Evolutionary conservation across 2,329 filamentous ascomycete genomes (phyloP), one percentile per base, ranked within the genome.

Genomic region (Lachnellula occidentalis): DNA sequence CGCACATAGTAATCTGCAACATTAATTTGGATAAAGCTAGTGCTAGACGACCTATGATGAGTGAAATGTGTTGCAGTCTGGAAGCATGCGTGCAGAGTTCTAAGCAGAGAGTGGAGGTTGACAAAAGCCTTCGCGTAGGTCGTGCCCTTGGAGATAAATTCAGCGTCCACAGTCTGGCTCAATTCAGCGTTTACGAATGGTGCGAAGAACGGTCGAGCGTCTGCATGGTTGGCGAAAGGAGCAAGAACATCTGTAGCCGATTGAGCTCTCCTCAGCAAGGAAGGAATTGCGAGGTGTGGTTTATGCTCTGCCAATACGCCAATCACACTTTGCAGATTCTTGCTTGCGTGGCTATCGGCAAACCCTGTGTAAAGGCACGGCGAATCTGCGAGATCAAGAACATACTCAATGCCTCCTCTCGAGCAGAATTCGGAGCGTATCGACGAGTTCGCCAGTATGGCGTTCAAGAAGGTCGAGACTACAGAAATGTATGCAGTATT

Each of bases 301-400:
- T 88, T 90, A 24, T 84, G 81, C 63, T 97, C 92, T 6, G 92
- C 82, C 59, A 96, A 79, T 60, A 86, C 80, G 59, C 88, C 83
- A 48, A 96, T 77, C 11, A 95, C 86, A 36, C 83, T 81, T 15
- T 85, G 82, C 51, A 96, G 77, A 56, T 87, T 83, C 56, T 86
- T 81, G 53, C 85, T 86, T 4, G 88, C 82, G 50, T 78, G 73
- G 5, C 81, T 80, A 41, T 87, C 85, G 39, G 85, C 80, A 66
- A 88, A 86, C 65, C 88, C 81, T 62, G 85, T 84, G 1, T 90
- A 84, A 46, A 97, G 78, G 68, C 90, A 92, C 5, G 90, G 87
- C 31, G 92, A 82, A 51, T 88, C 89, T 41, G 87, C 87, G 53
- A 96, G 82, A 66, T 96, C 90, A 51, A 99, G 77, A 19, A 97